Conservation (phyloP, 108 stramenopile species). For the Fragilaria radians region DNA sequence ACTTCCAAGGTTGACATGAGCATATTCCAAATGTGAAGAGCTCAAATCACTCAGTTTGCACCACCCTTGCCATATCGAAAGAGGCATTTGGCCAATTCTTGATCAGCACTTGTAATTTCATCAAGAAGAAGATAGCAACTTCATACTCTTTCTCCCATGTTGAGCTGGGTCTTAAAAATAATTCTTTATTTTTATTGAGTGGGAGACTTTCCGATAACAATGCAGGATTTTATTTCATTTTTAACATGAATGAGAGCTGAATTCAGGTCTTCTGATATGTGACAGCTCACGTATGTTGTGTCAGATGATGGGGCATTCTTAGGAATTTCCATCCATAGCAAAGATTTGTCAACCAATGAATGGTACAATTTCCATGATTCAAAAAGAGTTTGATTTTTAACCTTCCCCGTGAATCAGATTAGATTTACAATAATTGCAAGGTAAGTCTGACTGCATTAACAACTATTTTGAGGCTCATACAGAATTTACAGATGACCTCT, state of each 20-base stretch:
- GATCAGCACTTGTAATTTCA: not conserved
- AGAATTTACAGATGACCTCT: too few species aligned
- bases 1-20: conserved; percentile 46
- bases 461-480: too few species aligned
- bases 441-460: too few species aligned
- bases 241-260: conserved; percentile 56
- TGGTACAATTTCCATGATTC: too few species aligned
- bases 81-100: conserved; percentile 7
- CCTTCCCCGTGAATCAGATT: too few species aligned
- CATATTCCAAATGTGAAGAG: conserved; percentile 26
- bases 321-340: too few species aligned
- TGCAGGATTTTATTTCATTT: conserved; percentile 43
- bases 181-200: conserved; percentile 2
- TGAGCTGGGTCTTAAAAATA: not conserved
- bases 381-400: too few species aligned
- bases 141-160: not conserved
- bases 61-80: conserved; percentile 32
- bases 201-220: conserved; percentile 23
- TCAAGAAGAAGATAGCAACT: not conserved
- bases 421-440: too few species aligned
- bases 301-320: too few species aligned
- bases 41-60: conserved; percentile 25
- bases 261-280: conserved; percentile 27
- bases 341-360: too few species aligned
- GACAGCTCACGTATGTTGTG: too few species aligned